Percentiles rank a stretch among this genome's conserved stretches.
Evolutionary conservation across 140 eudicot genomes (phyloP).

Genomic region (Ambrosia hybrid): DNA sequence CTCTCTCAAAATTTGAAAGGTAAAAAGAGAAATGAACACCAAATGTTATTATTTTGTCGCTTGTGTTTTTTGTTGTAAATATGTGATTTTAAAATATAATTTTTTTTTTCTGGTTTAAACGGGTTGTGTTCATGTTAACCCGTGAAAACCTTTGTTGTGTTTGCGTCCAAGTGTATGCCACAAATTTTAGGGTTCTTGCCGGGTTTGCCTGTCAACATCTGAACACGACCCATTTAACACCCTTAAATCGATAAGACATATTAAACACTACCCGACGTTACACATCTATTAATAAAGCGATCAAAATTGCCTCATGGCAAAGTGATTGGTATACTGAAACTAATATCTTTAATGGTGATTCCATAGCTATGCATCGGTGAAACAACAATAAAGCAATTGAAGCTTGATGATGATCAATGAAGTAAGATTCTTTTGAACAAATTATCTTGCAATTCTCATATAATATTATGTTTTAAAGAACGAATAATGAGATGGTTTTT

Average conservation of each 20-base stretch:
- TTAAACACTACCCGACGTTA: not conserved
- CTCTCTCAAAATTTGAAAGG: no score
- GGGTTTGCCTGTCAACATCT: no score
- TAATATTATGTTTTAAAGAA: not conserved
- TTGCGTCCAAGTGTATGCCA: no score
- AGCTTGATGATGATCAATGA: slow-evolving; percentile 25
- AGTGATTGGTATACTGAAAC: not conserved
- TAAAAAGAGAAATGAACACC: no score
- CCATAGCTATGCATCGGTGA: slow-evolving; percentile 38
- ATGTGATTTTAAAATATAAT: no score
- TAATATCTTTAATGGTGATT: slow-evolving; percentile 26
- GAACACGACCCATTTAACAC: not conserved
- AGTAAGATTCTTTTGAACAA: slow-evolving; percentile 31
- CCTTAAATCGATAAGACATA: not conserved
- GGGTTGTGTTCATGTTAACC: no score
- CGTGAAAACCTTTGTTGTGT: no score
- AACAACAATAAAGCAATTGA: slow-evolving; percentile 38
- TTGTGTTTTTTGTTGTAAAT: no score
- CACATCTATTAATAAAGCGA: not conserved
- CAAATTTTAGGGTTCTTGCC: no score
- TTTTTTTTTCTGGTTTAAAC: no score
- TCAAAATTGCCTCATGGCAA: not conserved
- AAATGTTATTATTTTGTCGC: no score
- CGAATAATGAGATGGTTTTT: slow-evolving; percentile 13
- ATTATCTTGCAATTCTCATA: not conserved